Evolutionary conservation across 1,284 basidiomycete genomes (phyloP), one percentile per base, ranked within the genome.

Genomic region (Phlebopus sp.): DNA sequence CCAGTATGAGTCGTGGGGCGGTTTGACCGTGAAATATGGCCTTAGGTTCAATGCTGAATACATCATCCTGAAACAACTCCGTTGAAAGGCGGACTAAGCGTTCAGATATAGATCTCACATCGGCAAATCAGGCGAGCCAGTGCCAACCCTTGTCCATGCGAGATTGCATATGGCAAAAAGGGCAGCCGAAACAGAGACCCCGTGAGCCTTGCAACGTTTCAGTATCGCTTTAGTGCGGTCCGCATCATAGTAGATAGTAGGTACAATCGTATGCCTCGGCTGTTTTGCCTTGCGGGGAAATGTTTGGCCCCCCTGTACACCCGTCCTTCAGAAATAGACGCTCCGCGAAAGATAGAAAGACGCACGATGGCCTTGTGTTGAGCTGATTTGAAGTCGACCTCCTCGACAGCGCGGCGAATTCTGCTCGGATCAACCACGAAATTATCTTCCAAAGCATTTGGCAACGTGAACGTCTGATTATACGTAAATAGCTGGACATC

Each of bases 41-140:
- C 88, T 78, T 37, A 89, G 67, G 65, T 90, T 90, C 38, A 90
- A 71, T 10, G 88, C 86, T 8, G 86, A 84, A 63, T 90, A 91
- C 77, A 90, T 84, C 79, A 90, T 78, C 48, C 81, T 84, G 47
- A 14, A 29, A 44, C 44, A 19, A 30, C 37, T 13, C 44, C 3
- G 39, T 31, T 32, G n/a, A 29, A 48, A 40, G 21, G 21, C 35
- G 13, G 5, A n/a, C 39, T 8, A 30, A 41, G 9, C 19, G 17
- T 5, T 23, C 27, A 10, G 27, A 35, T 18, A n/a, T 11, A 7
- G 17, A 60, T 27, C 75, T 62, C 57, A 82, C 78, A 73, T 75
- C 5, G 87, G 86, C 40, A 81, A 63, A 50, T 79, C 73, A 52
- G 66, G 67, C 42, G 72, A 69, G 23, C 71, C 65, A 23, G 61